Base-by-base conservation (phyloP, 2,329 filamentous ascomycete genomes). In the Onygenales sp. region DNA sequence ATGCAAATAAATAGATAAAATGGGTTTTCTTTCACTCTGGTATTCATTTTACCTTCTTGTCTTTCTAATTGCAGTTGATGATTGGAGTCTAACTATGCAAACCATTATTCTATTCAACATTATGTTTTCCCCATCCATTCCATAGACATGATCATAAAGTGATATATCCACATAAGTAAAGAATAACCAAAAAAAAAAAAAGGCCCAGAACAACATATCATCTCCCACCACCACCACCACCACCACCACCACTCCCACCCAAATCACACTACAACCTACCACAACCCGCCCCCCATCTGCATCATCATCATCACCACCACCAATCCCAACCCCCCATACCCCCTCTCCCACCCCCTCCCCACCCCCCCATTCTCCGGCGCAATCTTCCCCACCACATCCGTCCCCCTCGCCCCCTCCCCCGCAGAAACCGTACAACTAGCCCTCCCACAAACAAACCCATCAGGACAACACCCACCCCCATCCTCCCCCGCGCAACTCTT, bases 381-480 rank as follows among this genome's bases (percentile, higher is more conserved):
- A 48, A 65, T 62, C 58, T 74, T 75, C 4, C 65, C 68, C 10
- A 73, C 66, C 32, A 78, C 80, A 6, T 71, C 78, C n/a, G 80
- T 84, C 45, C 40, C 40, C 40, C 75, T 73, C 6, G 74, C 76
- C 6, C 70, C 75, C 48, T 71, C 74, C 13, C 60, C 68, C 17
- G 17, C 17, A 6, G 69, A 72, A 4, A 82, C 78, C 33, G 83
- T 84, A 70, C 88, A 94, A 65, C 84, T 89, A 21, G 78, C 80
- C 17, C 77, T 77, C 1, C 87, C 89, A 69, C 89, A 95, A 3
- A 69, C 69, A 67, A 85, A 95, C 2, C 88, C 87, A 42, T 71
- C 77, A 0, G 90, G 90, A 74, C 92, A 97, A 67, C 92, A 97
- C 6, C 89, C 90, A 0, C 89, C 83, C 0, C 85, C 81, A 0